These are phyloP conservation scores for Exserohilum rostratum DNA, from an alignment of 2,329 filamentous ascomycete species.

Conservation along the genomic window DNA sequence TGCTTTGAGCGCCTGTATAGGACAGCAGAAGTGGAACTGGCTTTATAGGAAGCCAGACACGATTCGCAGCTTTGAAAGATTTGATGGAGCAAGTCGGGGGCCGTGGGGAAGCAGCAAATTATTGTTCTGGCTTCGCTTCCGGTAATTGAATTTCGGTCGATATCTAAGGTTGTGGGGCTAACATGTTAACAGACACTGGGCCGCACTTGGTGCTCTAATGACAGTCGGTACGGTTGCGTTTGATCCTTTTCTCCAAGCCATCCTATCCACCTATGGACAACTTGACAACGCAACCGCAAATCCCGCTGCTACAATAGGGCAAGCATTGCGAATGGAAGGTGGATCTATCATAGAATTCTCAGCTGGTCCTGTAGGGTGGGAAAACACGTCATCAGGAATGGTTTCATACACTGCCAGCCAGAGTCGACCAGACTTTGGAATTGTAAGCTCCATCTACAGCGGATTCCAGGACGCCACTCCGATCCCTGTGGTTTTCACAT, in stretches of 20 bases:
- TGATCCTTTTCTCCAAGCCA: neutral
- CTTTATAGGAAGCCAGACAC: constrained; percentile 3
- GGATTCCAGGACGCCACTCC: constrained; percentile 9
- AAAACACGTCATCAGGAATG: neutral
- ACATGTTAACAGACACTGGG: neutral
- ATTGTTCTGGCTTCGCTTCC: constrained; percentile 12
- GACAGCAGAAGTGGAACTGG: constrained; percentile 24
- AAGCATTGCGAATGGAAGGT: neutral
- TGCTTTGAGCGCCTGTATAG: constrained; percentile 18
- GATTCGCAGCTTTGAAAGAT: constrained; percentile 10
- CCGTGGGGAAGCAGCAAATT: constrained; percentile 16
- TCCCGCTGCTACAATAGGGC: neutral
- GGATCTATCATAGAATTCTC: neutral
- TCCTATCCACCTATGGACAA: constrained; percentile 1
- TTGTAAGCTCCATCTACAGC: constrained; percentile 15
- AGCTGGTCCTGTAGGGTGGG: neutral
- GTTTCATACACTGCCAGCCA: neutral
- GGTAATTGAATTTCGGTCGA: neutral
- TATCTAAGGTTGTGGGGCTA: neutral
- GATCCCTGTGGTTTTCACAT: constrained; percentile 2
- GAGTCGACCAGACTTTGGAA: constrained; percentile 16
- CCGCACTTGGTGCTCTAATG: neutral
- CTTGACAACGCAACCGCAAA: neutral
- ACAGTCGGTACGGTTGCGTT: constrained; percentile 2
- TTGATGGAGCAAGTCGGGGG: constrained; percentile 23